Evolutionary conservation across 1,284 basidiomycete species (phyloP).

Genomic region (Vanrija sp.): DNA sequence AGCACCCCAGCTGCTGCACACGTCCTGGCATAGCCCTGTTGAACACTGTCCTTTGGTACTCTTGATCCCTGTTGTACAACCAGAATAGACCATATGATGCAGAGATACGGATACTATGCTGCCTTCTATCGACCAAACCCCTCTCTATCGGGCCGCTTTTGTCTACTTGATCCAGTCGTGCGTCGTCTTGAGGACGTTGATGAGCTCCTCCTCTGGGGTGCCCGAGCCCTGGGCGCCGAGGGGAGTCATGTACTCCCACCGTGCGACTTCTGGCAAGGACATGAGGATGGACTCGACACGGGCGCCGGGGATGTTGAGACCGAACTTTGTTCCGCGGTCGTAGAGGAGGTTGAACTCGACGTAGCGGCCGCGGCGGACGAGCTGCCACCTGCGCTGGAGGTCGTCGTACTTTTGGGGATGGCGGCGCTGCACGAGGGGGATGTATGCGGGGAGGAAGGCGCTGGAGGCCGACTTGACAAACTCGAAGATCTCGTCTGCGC

Average conservation of each 20-base stretch:
- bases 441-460: constrained; percentile 80
- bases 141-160: not conserved
- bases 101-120: no score
- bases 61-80: no score
- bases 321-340: constrained; percentile 68
- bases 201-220: constrained; percentile 66
- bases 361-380: constrained; percentile 79
- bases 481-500: constrained; percentile 66
- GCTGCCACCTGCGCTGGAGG: constrained; percentile 75
- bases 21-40: no score
- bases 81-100: no score
- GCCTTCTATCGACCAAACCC: not conserved
- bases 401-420: constrained; percentile 59
- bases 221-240: constrained; percentile 62
- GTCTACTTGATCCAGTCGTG: constrained; percentile 59
- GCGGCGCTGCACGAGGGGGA: constrained; percentile 71
- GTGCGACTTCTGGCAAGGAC: constrained; percentile 79
- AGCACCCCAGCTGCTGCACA: no score
- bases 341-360: constrained; percentile 93
- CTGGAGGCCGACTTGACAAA: constrained; percentile 68
- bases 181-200: constrained; percentile 66
- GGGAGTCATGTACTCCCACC: constrained; percentile 91
- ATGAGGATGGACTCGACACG: constrained; percentile 90
- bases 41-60: no score
- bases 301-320: constrained; percentile 82